Percentiles rank a stretch among this genome's conserved stretches.
These are phyloP conservation scores for Scedosporium aurantiacum DNA, from an alignment of 2,329 filamentous ascomycete species.

Conservation along the genomic window DNA sequence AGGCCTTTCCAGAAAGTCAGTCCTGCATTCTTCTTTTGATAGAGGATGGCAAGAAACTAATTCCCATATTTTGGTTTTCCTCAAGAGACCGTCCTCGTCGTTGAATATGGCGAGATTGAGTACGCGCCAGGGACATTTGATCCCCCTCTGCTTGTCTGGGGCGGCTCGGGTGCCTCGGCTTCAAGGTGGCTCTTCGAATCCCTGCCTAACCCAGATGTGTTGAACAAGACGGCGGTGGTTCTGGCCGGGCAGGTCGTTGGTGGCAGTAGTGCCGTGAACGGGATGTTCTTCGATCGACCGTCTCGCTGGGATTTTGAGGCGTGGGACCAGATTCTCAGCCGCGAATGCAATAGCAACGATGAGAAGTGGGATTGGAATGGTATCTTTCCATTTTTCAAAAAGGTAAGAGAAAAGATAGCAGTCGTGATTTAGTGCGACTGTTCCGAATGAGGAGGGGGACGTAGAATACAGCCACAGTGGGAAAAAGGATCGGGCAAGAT, in stretches of 20 bases:
- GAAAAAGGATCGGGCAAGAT: too few relatives aligned
- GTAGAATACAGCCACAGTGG: not conserved
- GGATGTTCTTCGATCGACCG: slow-evolving; percentile 25
- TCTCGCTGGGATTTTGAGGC: slow-evolving; percentile 24
- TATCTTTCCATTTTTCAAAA: slow-evolving; percentile 24
- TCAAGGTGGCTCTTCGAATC: slow-evolving; percentile 13
- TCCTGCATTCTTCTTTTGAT: not conserved
- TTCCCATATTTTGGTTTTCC: not conserved
- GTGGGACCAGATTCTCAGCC: slow-evolving; percentile 20
- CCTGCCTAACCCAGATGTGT: slow-evolving; percentile 15
- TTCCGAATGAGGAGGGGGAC: not conserved
- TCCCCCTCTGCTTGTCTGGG: slow-evolving; percentile 11
- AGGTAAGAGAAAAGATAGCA: slow-evolving; percentile 12
- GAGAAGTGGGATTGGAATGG: slow-evolving; percentile 23
- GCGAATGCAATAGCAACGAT: slow-evolving; percentile 9
- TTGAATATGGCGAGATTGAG: slow-evolving; percentile 13
- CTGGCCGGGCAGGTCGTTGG: slow-evolving; percentile 23
- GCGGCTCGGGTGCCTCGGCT: slow-evolving; percentile 11
- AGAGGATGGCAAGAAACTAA: not conserved
- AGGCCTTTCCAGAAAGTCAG: slow-evolving; percentile 18
- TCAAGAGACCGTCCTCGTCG: slow-evolving; percentile 11
- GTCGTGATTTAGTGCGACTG: not conserved
- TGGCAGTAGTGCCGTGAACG: slow-evolving; percentile 25
- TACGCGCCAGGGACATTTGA: slow-evolving; percentile 17
- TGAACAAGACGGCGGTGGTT: slow-evolving; percentile 15